A percentile compares a stretch with the other conserved stretches of the same genome.
Conservation (phyloP, 176 grass and related monocot genomes). For the Rhynchospora breviuscula region DNA sequence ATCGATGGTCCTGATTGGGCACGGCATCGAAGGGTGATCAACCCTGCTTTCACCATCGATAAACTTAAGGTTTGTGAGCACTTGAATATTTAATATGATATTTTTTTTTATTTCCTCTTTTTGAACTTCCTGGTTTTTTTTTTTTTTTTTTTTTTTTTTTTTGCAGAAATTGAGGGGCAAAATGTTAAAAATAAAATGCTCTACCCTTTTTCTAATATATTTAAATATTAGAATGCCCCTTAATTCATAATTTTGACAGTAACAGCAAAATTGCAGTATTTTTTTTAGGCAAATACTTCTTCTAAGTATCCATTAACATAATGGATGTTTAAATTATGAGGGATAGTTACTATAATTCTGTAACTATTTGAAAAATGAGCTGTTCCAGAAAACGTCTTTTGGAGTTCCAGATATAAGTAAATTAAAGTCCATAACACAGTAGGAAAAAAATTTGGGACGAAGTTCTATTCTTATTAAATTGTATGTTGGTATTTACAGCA, state of each 20-base stretch:
- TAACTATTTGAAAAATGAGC: neutral
- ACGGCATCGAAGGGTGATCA: slow-evolving; percentile 47
- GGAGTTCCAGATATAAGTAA: neutral
- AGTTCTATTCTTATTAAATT: neutral
- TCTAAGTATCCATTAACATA: neutral
- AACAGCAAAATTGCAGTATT: too few species aligned
- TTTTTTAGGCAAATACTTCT: neutral
- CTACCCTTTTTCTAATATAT: neutral
- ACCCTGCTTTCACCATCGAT: slow-evolving; percentile 53
- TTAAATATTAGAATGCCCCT: slow-evolving; percentile 22
- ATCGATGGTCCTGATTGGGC: slow-evolving; percentile 50
- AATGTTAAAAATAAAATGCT: neutral
- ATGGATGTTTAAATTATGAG: neutral
- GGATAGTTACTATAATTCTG: neutral
- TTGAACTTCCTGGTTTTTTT: neutral
- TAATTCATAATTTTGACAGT: neutral
- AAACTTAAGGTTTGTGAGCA: slow-evolving; percentile 40
- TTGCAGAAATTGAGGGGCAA: neutral
- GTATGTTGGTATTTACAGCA: neutral
- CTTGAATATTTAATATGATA: neutral
- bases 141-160: neutral
- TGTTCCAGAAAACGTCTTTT: neutral
- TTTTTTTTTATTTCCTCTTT: neutral
- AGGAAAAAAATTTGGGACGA: neutral
- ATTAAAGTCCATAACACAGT: neutral